These are phyloP conservation scores for Rhodomyrtus psidioides DNA, from an alignment of 441 rosid genomes.

Conservation along the genomic window DNA sequence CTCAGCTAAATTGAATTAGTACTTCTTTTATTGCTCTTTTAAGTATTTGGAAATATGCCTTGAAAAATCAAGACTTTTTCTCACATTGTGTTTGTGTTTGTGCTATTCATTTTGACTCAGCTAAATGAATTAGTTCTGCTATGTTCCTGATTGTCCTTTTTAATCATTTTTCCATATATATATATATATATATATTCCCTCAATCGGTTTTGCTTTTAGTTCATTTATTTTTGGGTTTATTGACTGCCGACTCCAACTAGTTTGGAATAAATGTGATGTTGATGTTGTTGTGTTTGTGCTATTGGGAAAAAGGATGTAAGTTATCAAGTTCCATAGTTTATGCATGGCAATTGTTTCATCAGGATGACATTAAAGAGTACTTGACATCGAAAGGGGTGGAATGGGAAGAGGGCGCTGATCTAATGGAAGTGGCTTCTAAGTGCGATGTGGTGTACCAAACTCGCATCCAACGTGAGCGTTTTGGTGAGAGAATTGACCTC, in stretches of 20 bases:
- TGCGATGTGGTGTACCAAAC: slow-evolving; percentile 92
- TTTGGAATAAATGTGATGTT: too few species aligned
- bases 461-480: slow-evolving; percentile 82
- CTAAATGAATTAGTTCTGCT: too few species aligned
- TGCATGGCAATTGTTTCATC: background rate
- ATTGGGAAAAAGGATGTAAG: background rate
- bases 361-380: slow-evolving; percentile 94
- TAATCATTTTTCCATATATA: too few species aligned
- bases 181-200: too few species aligned
- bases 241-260: too few species aligned
- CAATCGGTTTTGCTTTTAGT: too few species aligned
- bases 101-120: too few species aligned
- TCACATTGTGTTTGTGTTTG: rapidly evolving
- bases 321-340: background rate
- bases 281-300: rapidly evolving
- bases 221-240: too few species aligned
- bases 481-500: slow-evolving; percentile 70
- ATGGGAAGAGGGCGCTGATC: slow-evolving; percentile 86
- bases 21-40: background rate
- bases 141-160: too few species aligned
- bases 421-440: slow-evolving; percentile 81
- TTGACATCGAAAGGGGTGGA: slow-evolving; percentile 58
- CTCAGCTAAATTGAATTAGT: background rate
- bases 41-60: background rate
- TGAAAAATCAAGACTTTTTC: background rate